Base-by-base conservation (phyloP, 1,284 basidiomycete species). In the Melanopsichium pennsylvanicum region DNA sequence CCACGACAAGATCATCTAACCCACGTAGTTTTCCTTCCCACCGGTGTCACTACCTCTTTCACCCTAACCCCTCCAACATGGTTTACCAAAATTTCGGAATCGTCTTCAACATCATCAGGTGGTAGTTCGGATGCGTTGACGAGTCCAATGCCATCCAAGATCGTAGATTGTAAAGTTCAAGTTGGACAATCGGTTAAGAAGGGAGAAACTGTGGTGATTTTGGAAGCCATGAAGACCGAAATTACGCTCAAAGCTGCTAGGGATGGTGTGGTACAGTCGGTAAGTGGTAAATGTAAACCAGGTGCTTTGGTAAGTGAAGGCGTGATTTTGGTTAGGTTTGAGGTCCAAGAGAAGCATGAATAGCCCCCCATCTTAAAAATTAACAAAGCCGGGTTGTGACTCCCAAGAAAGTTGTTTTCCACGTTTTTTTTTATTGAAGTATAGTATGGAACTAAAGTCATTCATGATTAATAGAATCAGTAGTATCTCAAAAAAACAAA, bases 221-320 rank as follows among this genome's bases (percentile, higher is more conserved):
- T 95, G 71, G 93, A 95, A 84, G 93, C 91, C 75, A 96, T 95
- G 93, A 96, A 96, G 84, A 94, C 90, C 43, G 90, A 77, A 29
- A 72, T 74, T 29, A 40, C 90, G 36, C 81, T 96, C 72, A 85
- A 91, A 56, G 87, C 90, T 11, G 85, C 86, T 51, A 84, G 84
- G 5, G 84, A 85, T 36, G 92, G 91, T 10, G 84, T 87, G 7
- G 87, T 94, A 3, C 87, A 84, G 68, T 84, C 85, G 33, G 86
- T 94, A 8, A 54, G 49, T 43, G 33, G 15, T 7, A 73, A 68
- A 40, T 61, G 66, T 23, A 87, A 86, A n/a, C 91, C 89, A 71
- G 91, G 91, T 5, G 88, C 91, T 78, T 91, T 93, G 87, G 91
- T 94, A 2, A 88, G 90, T 70, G 93, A 96, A 81, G 92, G 91